Percentiles rank a stretch among this genome's conserved stretches.
Evolutionary conservation across 202 grass and related monocot species (phyloP).

Genomic region (Brachypodium distachyon): DNA sequence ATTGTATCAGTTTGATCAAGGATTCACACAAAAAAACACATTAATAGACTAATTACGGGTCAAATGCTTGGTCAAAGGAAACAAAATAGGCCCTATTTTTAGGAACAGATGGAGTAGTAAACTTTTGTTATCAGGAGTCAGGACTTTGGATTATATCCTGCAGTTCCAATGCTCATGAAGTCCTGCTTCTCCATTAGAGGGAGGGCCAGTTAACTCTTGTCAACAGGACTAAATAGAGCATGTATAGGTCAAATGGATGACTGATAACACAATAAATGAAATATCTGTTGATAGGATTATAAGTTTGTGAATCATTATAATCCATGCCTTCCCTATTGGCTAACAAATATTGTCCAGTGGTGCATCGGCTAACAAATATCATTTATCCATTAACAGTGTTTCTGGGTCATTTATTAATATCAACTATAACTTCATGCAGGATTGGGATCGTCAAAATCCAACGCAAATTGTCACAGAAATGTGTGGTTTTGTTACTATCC

Average conservation of each 20-base stretch:
- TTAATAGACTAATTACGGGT: too few relatives aligned
- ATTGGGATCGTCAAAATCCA: slow-evolving; percentile 93
- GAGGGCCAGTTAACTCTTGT: background rate
- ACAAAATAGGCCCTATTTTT: too few relatives aligned
- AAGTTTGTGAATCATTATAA: background rate
- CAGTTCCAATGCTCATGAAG: background rate
- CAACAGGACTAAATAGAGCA: background rate
- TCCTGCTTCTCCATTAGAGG: background rate
- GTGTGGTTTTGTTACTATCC: slow-evolving; percentile 97
- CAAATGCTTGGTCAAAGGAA: too few relatives aligned
- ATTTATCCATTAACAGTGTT: background rate
- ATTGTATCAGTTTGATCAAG: too few relatives aligned
- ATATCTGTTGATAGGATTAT: background rate
- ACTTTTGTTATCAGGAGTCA: background rate
- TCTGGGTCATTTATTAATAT: background rate
- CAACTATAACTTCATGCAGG: slow-evolving; percentile 40
- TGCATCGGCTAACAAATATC: background rate
- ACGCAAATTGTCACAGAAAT: slow-evolving; percentile 90
- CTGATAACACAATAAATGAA: background rate
- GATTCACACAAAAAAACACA: too few relatives aligned
- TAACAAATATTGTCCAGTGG: background rate
- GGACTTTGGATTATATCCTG: background rate
- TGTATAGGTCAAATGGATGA: background rate
- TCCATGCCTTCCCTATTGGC: background rate
- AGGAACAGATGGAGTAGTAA: slow-evolving; percentile 3